phyloP scores from a whole-genome alignment of 1,284 basidiomycete species.

The Marasmius sp. region DNA sequence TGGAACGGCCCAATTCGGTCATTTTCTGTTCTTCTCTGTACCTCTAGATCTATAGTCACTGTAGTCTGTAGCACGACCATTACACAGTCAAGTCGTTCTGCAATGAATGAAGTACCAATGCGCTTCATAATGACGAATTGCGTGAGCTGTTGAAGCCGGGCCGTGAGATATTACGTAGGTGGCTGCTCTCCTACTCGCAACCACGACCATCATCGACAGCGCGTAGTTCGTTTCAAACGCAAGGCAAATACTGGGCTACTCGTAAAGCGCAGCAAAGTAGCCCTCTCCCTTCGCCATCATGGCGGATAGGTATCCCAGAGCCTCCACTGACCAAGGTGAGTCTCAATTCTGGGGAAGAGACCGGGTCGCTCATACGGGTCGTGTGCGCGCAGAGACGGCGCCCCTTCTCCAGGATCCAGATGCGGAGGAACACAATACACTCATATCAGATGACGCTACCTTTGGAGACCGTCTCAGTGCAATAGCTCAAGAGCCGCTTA shows the following conservation, averaged over 20 bases:
- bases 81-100: background rate
- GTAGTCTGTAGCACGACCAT: background rate
- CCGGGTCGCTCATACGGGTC: conserved; percentile 1
- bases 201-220: background rate
- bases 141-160: no score
- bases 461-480: conserved; percentile 53
- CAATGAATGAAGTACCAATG: background rate
- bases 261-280: background rate
- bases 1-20: conserved; percentile 90
- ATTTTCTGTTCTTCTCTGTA: conserved; percentile 92
- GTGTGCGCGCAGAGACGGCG: conserved; percentile 44
- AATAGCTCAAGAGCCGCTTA: conserved; percentile 73
- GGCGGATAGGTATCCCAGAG: conserved; percentile 21
- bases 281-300: conserved; percentile 5
- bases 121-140: no score
- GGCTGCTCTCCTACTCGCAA: background rate
- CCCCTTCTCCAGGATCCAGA: conserved; percentile 51
- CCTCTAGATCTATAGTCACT: conserved; percentile 34
- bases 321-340: conserved; percentile 42
- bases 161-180: conserved; percentile 24
- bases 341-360: conserved; percentile 1
- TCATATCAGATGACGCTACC: conserved; percentile 27
- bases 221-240: background rate
- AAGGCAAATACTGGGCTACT: background rate
- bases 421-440: conserved; percentile 25